phyloP scores from a whole-genome alignment of 495 filamentous ascomycete species.

The Hypoxylon subgilvum region DNA sequence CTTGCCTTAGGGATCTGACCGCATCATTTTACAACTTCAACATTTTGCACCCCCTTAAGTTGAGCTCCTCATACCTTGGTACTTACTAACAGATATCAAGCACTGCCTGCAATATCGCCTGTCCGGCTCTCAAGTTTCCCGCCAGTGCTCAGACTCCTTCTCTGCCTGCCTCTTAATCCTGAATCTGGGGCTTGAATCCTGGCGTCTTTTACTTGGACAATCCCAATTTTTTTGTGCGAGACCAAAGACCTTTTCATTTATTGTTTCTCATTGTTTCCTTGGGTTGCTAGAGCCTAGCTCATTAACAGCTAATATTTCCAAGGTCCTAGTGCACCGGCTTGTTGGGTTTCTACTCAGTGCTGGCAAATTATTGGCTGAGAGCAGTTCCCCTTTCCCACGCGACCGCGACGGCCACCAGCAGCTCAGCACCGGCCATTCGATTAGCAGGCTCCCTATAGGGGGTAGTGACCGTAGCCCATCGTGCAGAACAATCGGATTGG shows the following conservation, averaged over 20 bases:
- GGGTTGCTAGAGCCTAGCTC: slow-evolving; percentile 5
- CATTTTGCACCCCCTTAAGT: slow-evolving; percentile 3
- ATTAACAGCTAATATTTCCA: slow-evolving; percentile 21
- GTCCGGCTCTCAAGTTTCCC: slow-evolving; percentile 2
- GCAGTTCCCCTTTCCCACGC: slow-evolving; percentile 26
- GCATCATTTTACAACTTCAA: slow-evolving; percentile 25
- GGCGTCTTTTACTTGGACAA: slow-evolving; percentile 14
- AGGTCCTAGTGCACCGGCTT: slow-evolving; percentile 12
- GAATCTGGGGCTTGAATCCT: neutral
- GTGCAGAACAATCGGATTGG: slow-evolving; percentile 21
- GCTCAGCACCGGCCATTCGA: slow-evolving; percentile 6
- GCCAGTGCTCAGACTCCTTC: slow-evolving; percentile 12
- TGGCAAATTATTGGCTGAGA: slow-evolving; percentile 18
- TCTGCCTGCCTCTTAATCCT: neutral
- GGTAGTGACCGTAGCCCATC: neutral
- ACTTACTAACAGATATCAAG: slow-evolving; percentile 9
- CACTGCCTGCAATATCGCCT: slow-evolving; percentile 5
- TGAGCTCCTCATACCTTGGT: slow-evolving; percentile 3
- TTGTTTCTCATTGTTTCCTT: slow-evolving; percentile 3
- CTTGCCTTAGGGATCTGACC: slow-evolving; percentile 16
- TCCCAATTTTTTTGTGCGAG: slow-evolving; percentile 15
- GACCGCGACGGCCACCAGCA: slow-evolving; percentile 27
- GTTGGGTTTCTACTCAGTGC: slow-evolving; percentile 3
- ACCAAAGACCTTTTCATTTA: neutral
- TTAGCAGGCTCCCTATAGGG: slow-evolving; percentile 28